Conservation (phyloP, 805 yeast genomes). For the Scheffersomyces coipomensis region DNA sequence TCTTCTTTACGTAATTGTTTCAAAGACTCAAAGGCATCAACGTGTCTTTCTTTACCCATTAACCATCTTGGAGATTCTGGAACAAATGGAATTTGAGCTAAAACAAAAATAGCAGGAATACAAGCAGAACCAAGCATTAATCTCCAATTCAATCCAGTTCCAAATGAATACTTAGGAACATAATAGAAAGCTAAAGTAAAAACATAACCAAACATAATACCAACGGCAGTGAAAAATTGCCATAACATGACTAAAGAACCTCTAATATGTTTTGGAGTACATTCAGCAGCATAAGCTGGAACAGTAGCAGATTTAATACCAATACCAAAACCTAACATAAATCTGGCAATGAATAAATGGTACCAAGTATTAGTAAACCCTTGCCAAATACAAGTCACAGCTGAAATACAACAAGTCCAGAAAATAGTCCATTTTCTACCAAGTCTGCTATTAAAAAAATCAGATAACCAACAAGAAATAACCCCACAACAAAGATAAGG, state of each 20-base stretch:
- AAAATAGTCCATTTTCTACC: conserved; percentile 66
- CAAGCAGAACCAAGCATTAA: conserved; percentile 64
- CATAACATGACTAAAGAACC: conserved; percentile 70
- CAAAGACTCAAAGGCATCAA: conserved; percentile 52
- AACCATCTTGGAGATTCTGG: conserved; percentile 77
- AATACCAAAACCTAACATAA: conserved; percentile 42
- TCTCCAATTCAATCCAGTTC: conserved; percentile 55
- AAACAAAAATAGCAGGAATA: conserved; percentile 54
- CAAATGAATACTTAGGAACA: conserved; percentile 46
- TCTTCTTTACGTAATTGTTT: conserved; percentile 42
- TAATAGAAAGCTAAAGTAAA: conserved; percentile 58
- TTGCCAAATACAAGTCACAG: conserved; percentile 65
- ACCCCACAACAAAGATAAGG: conserved; percentile 62
- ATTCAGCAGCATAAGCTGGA: conserved; percentile 66
- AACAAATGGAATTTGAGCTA: conserved; percentile 49
- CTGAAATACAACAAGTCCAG: conserved; percentile 58
- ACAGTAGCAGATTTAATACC: conserved; percentile 69
- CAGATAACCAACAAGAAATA: conserved; percentile 62
- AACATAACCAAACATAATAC: conserved; percentile 66
- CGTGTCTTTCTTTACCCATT: conserved; percentile 49
- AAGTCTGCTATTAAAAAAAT: conserved; percentile 45
- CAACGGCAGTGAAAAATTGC: conserved; percentile 77
- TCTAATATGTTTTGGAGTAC: conserved; percentile 55
- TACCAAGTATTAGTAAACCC: conserved; percentile 61
- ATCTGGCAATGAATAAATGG: conserved; percentile 58